Percentiles rank a stretch among this genome's conserved stretches.
phyloP scores from a whole-genome alignment of 257 asterid species.

The Fraxinus quadrangulata region DNA sequence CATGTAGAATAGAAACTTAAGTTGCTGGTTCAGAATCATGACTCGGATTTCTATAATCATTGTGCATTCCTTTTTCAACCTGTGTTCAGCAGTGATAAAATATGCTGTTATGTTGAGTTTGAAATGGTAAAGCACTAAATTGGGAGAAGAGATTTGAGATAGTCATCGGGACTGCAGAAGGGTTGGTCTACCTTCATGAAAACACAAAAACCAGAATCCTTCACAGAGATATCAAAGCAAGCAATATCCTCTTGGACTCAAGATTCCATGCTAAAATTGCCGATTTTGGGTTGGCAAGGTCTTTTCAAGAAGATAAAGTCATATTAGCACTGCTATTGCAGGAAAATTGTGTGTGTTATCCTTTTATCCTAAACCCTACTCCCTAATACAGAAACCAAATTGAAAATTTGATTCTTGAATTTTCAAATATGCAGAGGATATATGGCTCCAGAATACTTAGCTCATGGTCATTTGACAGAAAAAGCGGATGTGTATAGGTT shows the following conservation, averaged over 20 bases:
- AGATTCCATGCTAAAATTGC: conserved; percentile 40
- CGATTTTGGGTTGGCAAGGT: conserved; percentile 54
- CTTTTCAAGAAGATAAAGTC: conserved; percentile 54
- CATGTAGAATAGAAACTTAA: conserved; percentile 51
- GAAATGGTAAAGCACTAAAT: conserved; percentile 53
- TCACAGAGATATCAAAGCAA: conserved; percentile 77
- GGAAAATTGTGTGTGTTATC: conserved; percentile 40
- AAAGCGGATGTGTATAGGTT: conserved; percentile 38
- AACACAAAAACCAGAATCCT: conserved; percentile 64
- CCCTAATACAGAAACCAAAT: not conserved
- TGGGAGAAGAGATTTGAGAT: conserved; percentile 71
- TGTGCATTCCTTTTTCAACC: no score
- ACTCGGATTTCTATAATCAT: conserved; percentile 37
- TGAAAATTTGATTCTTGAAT: not conserved
- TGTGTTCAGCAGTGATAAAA: no score
- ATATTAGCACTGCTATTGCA: conserved; percentile 52
- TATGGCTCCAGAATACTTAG: conserved; percentile 41
- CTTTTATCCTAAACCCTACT: not conserved
- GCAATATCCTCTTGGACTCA: conserved; percentile 50
- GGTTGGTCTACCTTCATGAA: conserved; percentile 74
- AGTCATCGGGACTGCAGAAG: conserved; percentile 74
- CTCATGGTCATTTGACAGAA: conserved; percentile 34
- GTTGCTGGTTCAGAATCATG: conserved; percentile 44
- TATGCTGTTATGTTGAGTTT: conserved; percentile 2
- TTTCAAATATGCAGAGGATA: conserved; percentile 30